These are phyloP conservation scores for Polysphondylium violaceum DNA, from an alignment of 78 protist species.

Conservation along the genomic window DNA sequence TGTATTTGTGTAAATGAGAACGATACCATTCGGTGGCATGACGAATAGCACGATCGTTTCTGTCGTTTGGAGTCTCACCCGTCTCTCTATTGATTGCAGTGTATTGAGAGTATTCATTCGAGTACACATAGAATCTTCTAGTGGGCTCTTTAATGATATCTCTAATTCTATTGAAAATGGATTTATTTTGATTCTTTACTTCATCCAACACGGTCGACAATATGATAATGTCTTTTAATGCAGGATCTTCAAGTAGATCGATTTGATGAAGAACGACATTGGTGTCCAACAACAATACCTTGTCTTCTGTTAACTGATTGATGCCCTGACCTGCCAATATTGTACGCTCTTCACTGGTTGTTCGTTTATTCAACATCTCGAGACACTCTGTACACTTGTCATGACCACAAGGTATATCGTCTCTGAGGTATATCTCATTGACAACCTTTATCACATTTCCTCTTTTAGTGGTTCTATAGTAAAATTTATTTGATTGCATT, in stretches of 20 bases:
- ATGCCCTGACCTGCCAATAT: constrained; percentile 2
- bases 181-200: constrained; percentile 68
- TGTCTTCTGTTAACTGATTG: background rate
- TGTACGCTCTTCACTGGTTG: constrained; percentile 28
- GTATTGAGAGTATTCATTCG: constrained; percentile 84
- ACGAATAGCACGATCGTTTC: constrained; percentile 90
- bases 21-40: constrained; percentile 83
- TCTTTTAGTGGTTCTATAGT: constrained; percentile 66
- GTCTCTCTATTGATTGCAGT: constrained; percentile 76
- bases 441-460: constrained; percentile 84
- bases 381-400: constrained; percentile 59
- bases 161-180: constrained; percentile 73
- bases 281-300: constrained; percentile 85
- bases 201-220: constrained; percentile 90
- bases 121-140: constrained; percentile 82
- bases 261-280: constrained; percentile 92
- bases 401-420: constrained; percentile 90
- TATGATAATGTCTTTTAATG: constrained; percentile 80
- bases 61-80: constrained; percentile 91
- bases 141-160: constrained; percentile 49
- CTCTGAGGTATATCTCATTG: constrained; percentile 90
- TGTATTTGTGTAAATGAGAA: constrained; percentile 54
- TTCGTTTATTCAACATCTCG: constrained; percentile 13
- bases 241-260: constrained; percentile 86
- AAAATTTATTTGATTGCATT: constrained; percentile 44